These are phyloP conservation scores for Leonotis leonurus DNA, from an alignment of 257 asterid genomes.

Conservation along the genomic window DNA sequence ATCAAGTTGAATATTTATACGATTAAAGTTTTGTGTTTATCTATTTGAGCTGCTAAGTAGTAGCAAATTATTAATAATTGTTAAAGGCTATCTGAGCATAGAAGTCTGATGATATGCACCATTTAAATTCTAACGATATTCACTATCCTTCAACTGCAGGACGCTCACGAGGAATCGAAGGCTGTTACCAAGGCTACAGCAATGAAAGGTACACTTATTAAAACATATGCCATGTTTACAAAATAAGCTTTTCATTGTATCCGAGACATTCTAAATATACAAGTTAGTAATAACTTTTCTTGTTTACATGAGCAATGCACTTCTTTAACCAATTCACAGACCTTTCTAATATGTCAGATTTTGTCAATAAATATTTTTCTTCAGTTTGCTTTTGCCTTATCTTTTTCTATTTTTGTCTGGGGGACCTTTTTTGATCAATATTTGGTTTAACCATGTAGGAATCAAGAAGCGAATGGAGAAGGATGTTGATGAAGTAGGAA, in stretches of 20 bases:
- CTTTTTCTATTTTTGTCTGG: not conserved
- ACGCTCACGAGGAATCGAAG: conserved; percentile 97
- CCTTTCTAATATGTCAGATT: not conserved
- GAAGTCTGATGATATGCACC: not conserved
- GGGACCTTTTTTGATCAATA: not conserved
- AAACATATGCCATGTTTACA: conserved; percentile 1
- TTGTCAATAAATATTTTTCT: not conserved
- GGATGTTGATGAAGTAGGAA: conserved; percentile 97
- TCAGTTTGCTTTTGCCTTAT: not conserved
- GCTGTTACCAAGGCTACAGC: conserved; percentile 84
- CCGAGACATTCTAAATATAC: conserved; percentile 10
- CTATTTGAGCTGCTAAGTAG: conserved; percentile 7
- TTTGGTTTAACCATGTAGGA: conserved; percentile 33
- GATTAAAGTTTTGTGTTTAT: conserved; percentile 1
- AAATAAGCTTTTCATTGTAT: not conserved
- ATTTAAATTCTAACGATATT: conserved; percentile 14
- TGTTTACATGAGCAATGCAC: not conserved
- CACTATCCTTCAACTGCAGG: conserved; percentile 42
- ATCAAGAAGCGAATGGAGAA: conserved; percentile 98
- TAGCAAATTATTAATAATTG: too few species aligned
- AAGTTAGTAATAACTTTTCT: not conserved
- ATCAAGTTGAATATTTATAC: not conserved
- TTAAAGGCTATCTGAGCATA: too few species aligned
- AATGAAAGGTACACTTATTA: conserved; percentile 64
- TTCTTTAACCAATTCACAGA: not conserved